Evolutionary conservation across 495 filamentous ascomycete genomes (phyloP).

Genomic region (Lophiostoma macrostomum): DNA sequence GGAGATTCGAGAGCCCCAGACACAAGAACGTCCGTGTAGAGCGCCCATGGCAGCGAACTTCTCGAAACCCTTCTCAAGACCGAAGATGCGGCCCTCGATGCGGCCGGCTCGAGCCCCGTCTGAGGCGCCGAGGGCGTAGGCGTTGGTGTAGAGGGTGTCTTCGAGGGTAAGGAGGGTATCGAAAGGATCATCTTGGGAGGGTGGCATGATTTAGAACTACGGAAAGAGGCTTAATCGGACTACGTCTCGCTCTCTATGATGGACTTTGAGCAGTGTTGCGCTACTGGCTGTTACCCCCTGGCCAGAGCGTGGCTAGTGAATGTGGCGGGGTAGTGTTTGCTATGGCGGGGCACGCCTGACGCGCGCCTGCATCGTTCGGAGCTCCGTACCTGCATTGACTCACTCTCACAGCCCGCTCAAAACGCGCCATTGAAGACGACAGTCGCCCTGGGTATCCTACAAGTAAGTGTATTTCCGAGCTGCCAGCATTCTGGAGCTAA

Average conservation of each 20-base stretch:
- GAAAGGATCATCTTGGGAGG: constrained; percentile 51
- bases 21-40: constrained; percentile 73
- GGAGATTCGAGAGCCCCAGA: constrained; percentile 66
- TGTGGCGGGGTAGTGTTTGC: constrained; percentile 8
- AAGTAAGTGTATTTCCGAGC: no score
- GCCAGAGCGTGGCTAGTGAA: no score
- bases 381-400: not conserved
- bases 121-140: constrained; percentile 67
- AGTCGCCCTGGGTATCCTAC: no score
- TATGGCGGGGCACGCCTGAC: no score
- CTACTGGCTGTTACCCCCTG: no score
- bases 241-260: no score
- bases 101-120: constrained; percentile 80
- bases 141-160: constrained; percentile 81
- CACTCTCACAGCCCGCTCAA: not conserved
- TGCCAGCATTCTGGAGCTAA: not conserved
- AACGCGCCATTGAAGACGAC: not conserved
- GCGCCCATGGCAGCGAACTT: constrained; percentile 79
- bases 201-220: not conserved
- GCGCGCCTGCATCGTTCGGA: no score
- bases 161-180: constrained; percentile 74
- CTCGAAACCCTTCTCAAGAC: constrained; percentile 88
- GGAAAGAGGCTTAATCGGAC: no score
- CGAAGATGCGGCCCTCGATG: constrained; percentile 84
- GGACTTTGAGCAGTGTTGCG: no score